phyloP scores from a whole-genome alignment of 2,329 filamentous ascomycete species.

The Ophiostoma himal-ulmi region DNA sequence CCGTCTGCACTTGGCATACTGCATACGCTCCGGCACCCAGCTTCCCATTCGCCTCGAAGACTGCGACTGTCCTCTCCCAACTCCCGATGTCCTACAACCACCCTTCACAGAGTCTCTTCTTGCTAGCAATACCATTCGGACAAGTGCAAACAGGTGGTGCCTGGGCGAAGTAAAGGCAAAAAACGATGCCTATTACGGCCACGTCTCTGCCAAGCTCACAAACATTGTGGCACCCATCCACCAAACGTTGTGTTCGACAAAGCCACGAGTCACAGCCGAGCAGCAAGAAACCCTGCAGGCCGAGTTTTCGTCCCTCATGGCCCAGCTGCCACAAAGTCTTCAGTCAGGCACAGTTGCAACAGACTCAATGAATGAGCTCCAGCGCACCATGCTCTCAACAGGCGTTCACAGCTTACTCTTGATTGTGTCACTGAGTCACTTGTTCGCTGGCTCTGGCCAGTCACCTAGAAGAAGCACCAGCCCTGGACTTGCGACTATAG shows the following conservation, averaged over 20 bases:
- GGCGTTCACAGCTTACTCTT: constrained; percentile 21
- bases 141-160: background rate
- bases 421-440: background rate
- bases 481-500: background rate
- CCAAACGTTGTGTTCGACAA: constrained; percentile 19
- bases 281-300: constrained; percentile 10
- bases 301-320: constrained; percentile 10
- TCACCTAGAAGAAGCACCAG: background rate
- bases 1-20: constrained; percentile 26
- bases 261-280: background rate
- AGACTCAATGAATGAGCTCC: constrained; percentile 16
- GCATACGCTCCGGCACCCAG: constrained; percentile 26
- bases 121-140: background rate
- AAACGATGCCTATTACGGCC: constrained; percentile 16
- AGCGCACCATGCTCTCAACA: constrained; percentile 17
- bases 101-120: background rate
- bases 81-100: background rate
- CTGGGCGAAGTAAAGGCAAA: background rate
- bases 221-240: constrained; percentile 13
- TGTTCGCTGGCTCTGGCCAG: background rate
- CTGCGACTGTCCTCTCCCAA: constrained; percentile 25
- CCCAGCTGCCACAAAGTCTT: constrained; percentile 8
- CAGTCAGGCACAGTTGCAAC: constrained; percentile 10
- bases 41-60: constrained; percentile 26
- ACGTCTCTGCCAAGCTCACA: background rate